These are phyloP conservation scores for Trametes pubescens DNA, from an alignment of 1,284 basidiomycete genomes.

Conservation along the genomic window DNA sequence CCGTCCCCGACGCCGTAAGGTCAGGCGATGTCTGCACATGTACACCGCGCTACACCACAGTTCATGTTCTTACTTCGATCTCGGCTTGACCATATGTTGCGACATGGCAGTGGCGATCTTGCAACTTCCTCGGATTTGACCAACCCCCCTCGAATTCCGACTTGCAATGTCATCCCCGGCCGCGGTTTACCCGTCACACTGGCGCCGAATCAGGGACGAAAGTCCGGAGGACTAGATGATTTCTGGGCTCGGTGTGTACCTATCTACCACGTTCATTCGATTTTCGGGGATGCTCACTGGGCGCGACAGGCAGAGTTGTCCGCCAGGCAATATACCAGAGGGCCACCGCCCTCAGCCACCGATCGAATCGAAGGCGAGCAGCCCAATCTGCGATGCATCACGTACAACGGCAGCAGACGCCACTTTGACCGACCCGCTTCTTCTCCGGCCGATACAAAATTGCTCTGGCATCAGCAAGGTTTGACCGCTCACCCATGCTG, in stretches of 20 bases:
- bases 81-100: not conserved
- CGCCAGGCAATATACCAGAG: not conserved
- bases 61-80: not conserved
- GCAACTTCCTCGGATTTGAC: constrained; percentile 9
- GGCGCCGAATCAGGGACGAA: not conserved
- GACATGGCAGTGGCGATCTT: constrained; percentile 3
- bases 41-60: not conserved
- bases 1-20: not conserved
- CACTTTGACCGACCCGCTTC: not conserved
- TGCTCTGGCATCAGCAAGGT: constrained; percentile 13
- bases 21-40: not conserved
- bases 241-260: no score
- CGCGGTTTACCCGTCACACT: not conserved
- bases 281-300: not conserved
- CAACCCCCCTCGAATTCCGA: not conserved
- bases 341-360: not conserved
- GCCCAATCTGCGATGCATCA: not conserved
- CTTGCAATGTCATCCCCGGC: not conserved
- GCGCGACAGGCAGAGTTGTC: not conserved
- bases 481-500: constrained; percentile 22
- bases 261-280: no score
- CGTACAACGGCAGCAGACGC: not conserved
- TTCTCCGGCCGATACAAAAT: constrained; percentile 9
- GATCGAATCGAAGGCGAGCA: not conserved
- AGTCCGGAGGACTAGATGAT: not conserved